Evolutionary conservation across 257 asterid species (phyloP), one percentile per base, ranked within the genome.

Genomic region (Lavandula angustifolia): DNA sequence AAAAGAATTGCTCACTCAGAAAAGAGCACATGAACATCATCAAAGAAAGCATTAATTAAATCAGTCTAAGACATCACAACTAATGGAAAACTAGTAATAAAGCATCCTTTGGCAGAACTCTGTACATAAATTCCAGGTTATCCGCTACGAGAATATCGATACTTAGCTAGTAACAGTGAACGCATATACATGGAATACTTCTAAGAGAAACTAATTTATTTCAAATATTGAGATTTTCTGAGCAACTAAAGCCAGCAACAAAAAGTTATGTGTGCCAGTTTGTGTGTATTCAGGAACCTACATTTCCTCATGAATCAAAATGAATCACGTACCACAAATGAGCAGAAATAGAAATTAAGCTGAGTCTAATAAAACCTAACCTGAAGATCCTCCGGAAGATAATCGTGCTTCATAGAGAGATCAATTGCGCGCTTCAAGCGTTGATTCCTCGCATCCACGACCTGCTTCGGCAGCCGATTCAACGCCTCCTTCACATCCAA

Each of bases 401-500:
- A 79, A 51, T 78, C 76, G 42, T 92, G 98, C 81, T 92, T 92
- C 96, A 92, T 51, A 44, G 98, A 92, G 51, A 92, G 95, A 73
- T 92, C 96, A 82, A 92, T 68, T 68, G 98, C 95, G 54, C 96
- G 96, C 80, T 74, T 69, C 31, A 92, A 91, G 61, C 96, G 91
- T 77, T 77, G 96, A 67, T 85, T 82, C 75, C 98, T 80, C 54
- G 98, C 95, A 71, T 86, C 95, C 73, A 92, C 94, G 33, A 92
- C 63, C 79, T 82, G 89, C 46, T 65, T 85, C 3, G 96, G 96
- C 41, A 92, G 87, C 75, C 98, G 92, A 75, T 84, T 79, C 64
- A 92, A 76, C 63, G 98, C 96, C 78, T 92, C 96, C 87, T 92
- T 92, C 54, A 92, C 73, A 48, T 92, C 98, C 79, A 89, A 50